A percentile compares a stretch with the other conserved stretches of the same genome.
phyloP scores from a whole-genome alignment of 192 early-diverging fungal genomes.

The Mortierella antarctica region DNA sequence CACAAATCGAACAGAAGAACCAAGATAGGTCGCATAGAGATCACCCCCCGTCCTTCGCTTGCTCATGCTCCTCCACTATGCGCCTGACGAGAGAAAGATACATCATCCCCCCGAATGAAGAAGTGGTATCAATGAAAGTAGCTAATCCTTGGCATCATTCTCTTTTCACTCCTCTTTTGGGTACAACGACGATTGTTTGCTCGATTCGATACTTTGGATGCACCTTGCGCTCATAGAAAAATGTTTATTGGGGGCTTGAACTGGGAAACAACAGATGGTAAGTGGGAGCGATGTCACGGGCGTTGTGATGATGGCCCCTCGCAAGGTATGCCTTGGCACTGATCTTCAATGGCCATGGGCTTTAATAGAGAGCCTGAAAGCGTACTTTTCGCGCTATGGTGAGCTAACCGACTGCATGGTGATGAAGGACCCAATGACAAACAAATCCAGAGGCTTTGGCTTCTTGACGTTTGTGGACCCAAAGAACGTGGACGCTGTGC shows the following conservation, averaged over 20 bases:
- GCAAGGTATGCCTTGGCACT: too few relatives aligned
- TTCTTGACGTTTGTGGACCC: conserved; percentile 80
- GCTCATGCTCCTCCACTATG: too few relatives aligned
- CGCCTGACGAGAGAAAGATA: neutral
- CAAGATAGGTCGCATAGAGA: conserved; percentile 49
- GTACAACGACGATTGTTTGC: conserved; percentile 8
- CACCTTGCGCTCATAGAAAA: conserved; percentile 63
- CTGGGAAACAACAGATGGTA: conserved; percentile 89
- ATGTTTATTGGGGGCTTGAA: conserved; percentile 86
- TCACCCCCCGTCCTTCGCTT: too few relatives aligned
- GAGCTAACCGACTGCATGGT: conserved; percentile 78
- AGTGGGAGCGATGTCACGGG: conserved; percentile 28
- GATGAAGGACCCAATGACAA: conserved; percentile 77
- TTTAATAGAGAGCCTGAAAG: conserved; percentile 71
- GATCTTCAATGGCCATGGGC: neutral
- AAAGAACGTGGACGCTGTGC: conserved; percentile 68
- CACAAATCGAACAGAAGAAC: neutral
- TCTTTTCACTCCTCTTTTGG: conserved; percentile 8
- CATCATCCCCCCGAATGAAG: conserved; percentile 6
- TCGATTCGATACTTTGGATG: neutral
- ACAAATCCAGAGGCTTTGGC: conserved; percentile 80
- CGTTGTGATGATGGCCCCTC: too few relatives aligned
- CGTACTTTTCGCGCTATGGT: conserved; percentile 80
- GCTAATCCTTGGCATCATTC: conserved; percentile 23
- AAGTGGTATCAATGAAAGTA: conserved; percentile 1